Conservation (phyloP, 768 basidiomycete genomes). For the Xanthoconium purpureum region DNA sequence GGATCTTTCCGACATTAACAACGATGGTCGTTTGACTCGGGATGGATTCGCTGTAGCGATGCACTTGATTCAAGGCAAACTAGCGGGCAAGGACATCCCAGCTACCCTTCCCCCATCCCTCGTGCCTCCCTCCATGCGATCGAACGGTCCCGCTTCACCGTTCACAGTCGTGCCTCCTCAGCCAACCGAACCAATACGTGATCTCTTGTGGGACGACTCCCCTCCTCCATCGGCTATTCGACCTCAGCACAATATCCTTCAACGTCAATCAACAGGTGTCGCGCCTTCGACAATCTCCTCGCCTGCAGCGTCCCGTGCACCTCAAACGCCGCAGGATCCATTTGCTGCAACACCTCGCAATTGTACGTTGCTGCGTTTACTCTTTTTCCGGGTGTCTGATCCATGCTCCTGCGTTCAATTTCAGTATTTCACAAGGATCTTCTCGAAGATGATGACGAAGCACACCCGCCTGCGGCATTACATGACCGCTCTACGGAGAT, state of each 20-base stretch:
- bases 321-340: conserved; percentile 41
- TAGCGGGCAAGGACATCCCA: conserved; percentile 78
- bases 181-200: conserved; percentile 39
- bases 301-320: conserved; percentile 23
- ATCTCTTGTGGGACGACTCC: conserved; percentile 55
- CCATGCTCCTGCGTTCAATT: neutral
- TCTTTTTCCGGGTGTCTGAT: conserved; percentile 5
- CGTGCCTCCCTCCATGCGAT: conserved; percentile 79
- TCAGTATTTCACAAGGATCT: conserved; percentile 46
- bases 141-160: conserved; percentile 31
- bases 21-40: conserved; percentile 79
- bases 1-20: conserved; percentile 91
- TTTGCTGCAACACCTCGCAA: conserved; percentile 39
- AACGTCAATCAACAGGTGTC: conserved; percentile 39
- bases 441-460: conserved; percentile 66
- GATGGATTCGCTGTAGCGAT: conserved; percentile 96
- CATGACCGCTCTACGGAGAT: conserved; percentile 82
- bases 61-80: conserved; percentile 85
- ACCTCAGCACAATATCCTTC: conserved; percentile 22
- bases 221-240: conserved; percentile 40
- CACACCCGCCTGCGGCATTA: conserved; percentile 46
- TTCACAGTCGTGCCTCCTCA: conserved; percentile 40
- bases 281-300: conserved; percentile 28
- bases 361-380: conserved; percentile 13
- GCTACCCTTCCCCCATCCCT: conserved; percentile 65